Conservation (phyloP, 139 green algal species). For the Pycnococcus provasolii region DNA sequence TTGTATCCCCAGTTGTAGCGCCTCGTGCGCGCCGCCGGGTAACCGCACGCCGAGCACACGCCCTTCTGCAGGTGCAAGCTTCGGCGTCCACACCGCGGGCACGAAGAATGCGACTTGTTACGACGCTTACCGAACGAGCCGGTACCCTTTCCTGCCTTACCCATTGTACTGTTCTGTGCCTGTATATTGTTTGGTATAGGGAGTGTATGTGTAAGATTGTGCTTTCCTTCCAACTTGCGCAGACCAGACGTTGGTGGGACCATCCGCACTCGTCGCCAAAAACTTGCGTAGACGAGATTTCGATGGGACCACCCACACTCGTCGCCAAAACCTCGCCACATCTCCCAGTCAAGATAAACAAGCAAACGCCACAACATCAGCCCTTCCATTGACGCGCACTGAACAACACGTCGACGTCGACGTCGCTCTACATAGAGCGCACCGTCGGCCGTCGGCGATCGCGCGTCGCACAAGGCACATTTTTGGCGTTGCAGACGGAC, state of each 20-base stretch:
- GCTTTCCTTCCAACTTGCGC: too few species aligned
- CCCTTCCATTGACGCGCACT: too few species aligned
- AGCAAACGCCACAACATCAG: too few species aligned
- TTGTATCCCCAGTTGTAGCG: slow-evolving; percentile 95
- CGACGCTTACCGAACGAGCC: slow-evolving; percentile 84
- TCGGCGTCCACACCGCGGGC: slow-evolving; percentile 73
- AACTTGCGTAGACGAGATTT: too few species aligned
- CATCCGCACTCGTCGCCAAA: too few species aligned
- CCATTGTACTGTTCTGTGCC: slow-evolving; percentile 43
- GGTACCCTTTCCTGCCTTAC: slow-evolving; percentile 89
- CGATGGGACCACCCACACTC: too few species aligned
- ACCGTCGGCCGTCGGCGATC: background rate
- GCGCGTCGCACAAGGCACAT: background rate
- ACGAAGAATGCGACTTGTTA: slow-evolving; percentile 96
- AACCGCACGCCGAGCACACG: slow-evolving; percentile 81
- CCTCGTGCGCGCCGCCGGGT: slow-evolving; percentile 68
- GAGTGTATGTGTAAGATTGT: too few species aligned
- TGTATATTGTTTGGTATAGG: too few species aligned
- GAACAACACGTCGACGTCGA: too few species aligned
- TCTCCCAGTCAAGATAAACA: too few species aligned
- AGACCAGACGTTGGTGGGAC: too few species aligned
- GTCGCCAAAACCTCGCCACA: too few species aligned
- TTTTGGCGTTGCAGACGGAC: background rate
- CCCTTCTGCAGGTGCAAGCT: slow-evolving; percentile 95
- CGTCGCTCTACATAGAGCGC: background rate